These are phyloP conservation scores for Porphyridium purpureum DNA, from an alignment of 23 red algal genomes.

Conservation along the genomic window DNA sequence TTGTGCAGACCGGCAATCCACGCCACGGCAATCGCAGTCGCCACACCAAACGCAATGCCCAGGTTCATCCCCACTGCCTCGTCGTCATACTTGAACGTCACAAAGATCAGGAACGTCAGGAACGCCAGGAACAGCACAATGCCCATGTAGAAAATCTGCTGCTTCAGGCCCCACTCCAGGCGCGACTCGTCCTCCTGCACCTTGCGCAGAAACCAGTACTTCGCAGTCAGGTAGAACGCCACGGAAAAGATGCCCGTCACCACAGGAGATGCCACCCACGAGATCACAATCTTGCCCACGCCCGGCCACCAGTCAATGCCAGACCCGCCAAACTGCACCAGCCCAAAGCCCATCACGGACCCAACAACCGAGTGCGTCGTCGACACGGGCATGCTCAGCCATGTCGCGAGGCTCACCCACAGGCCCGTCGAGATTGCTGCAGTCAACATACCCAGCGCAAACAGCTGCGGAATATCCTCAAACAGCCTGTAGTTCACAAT, in stretches of 20 bases:
- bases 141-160: not conserved
- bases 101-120: not conserved
- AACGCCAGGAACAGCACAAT: not conserved
- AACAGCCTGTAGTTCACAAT: not conserved
- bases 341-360: conserved; percentile 39
- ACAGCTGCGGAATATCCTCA: conserved; percentile 1
- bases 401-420: conserved; percentile 61
- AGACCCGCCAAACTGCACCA: conserved; percentile 22
- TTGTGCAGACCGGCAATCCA: not conserved
- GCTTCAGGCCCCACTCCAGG: not conserved
- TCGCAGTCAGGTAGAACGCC: conserved; percentile 2
- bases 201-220: not conserved
- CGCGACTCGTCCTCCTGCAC: not conserved
- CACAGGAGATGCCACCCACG: conserved; percentile 60
- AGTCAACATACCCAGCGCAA: conserved; percentile 9
- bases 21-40: not conserved
- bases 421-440: not conserved
- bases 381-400: conserved; percentile 49
- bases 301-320: conserved; percentile 32
- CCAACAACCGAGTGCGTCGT: conserved; percentile 82
- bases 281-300: conserved; percentile 37
- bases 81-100: not conserved
- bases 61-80: not conserved
- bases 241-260: conserved; percentile 28
- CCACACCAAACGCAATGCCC: not conserved